Conservation (phyloP, 2,329 filamentous ascomycete species). For the Polytolypa hystricis region DNA sequence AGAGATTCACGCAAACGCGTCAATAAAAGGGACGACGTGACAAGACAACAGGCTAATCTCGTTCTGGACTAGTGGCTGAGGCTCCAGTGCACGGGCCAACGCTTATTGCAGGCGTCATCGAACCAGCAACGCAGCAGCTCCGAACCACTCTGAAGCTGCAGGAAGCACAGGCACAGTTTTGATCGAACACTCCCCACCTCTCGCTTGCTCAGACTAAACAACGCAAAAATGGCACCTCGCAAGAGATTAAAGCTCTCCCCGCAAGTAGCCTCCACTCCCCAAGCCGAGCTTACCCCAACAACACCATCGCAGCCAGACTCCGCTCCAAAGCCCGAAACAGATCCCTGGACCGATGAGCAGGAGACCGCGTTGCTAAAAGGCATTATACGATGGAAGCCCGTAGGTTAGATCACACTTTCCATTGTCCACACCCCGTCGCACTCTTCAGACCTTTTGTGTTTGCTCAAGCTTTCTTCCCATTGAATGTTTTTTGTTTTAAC, state of each 20-base stretch:
- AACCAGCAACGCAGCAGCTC: too few species aligned
- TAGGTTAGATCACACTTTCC: slow-evolving; percentile 51
- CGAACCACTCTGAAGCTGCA: too few species aligned
- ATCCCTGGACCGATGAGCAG: slow-evolving; percentile 92
- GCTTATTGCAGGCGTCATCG: slow-evolving; percentile 15
- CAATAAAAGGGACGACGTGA: too few species aligned
- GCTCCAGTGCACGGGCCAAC: slow-evolving; percentile 19
- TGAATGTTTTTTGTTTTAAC: too few species aligned
- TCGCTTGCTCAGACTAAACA: too few species aligned
- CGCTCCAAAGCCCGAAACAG: slow-evolving; percentile 31
- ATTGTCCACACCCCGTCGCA: too few species aligned
- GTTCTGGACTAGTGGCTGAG: neutral
- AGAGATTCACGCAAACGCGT: too few species aligned
- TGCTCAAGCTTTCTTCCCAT: too few species aligned
- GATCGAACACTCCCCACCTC: too few species aligned
- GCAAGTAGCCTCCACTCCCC: slow-evolving; percentile 22
- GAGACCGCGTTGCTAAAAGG: slow-evolving; percentile 86
- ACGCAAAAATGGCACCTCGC: slow-evolving; percentile 38
- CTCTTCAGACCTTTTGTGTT: too few species aligned
- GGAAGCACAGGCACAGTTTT: too few species aligned
- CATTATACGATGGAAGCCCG: slow-evolving; percentile 92
- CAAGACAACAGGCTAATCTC: neutral
- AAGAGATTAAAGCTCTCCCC: slow-evolving; percentile 50
- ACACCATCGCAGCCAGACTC: slow-evolving; percentile 16
- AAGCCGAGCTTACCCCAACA: slow-evolving; percentile 13